Evolutionary conservation across 371 early-diverging fungal species (phyloP), one percentile per base, ranked within the genome.

Genomic region (Catenaria anguillulae): DNA sequence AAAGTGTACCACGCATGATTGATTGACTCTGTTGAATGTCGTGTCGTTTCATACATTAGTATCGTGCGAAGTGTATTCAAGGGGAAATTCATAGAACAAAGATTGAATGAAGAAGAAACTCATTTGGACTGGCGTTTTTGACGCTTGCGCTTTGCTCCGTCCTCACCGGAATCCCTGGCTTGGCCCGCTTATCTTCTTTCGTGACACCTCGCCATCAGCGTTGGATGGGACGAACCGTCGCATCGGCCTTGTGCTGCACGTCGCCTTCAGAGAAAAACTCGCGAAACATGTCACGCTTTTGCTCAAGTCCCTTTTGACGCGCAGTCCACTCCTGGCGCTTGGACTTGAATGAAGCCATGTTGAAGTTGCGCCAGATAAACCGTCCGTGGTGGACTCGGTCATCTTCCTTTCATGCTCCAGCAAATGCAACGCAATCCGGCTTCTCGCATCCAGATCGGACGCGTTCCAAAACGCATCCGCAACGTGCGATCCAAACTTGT

Each of bases 401-500:
- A 60, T 33, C 42, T 33, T 35, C 33, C 74, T 70, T 62, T 83
- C 78, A 40, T 74, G 68, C 46, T 75, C 73, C 33, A 82, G 64
- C 17, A 91, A 68, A 63, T 90, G 87, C 17, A 68, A 63, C 6
- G 84, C 85, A 65, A 91, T 91, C 65, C 71, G 74, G 67, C 83
- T 80, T 74, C 86, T 89, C 65, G 77, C 71, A 31, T 79, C 77
- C n/a, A 90, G 78, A 59, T 87, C 87, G 6, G 87, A 81, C 19
- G 75, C 75, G n/a, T 73, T 72, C 86, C 87, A 91, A 65, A 81
- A 79, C 60, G 80, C 80, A 61, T 91, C 92, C 12, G 90, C 77
- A 21, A 89, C 72, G 62, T 85, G 87, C 43, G 85, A 83, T 42
- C 88, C 90, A 66, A 80, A 89, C 64, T 83, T 83, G 66, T 90